Evolutionary conservation across 1,284 basidiomycete species (phyloP), one percentile per base, ranked within the genome.

Genomic region (Phellopilus nigrolimitatus): DNA sequence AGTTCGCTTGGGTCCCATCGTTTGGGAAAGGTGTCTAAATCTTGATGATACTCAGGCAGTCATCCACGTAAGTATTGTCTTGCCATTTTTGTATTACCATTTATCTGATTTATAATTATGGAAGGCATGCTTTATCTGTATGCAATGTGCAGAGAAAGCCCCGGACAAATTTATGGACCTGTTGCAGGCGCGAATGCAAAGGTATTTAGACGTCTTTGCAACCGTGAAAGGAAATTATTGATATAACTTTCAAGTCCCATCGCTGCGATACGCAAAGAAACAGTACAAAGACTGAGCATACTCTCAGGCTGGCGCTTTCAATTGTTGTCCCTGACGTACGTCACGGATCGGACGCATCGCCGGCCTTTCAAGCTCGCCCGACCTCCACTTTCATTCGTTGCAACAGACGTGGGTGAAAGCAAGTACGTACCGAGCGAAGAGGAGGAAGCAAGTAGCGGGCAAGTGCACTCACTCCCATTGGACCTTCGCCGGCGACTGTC

Each of bases 141-240:
- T 87, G 82, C 82, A 84, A 65, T 79, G 78, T 57, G 82, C 82
- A 0, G 85, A 88, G 63, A 85, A 78, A 63, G 68, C 66, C 0
- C 69, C 78, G 0, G 53, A 66, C 22, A 72, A 77, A 15, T 67
- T 82, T 34, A 54, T 74, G 8, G 65, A 68, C 1, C 56, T 38
- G 68, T 62, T 41, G 17, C 48, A 37, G 34, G 30, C 31, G 27
- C 31, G 43, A 24, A 21, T 47, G 17, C 28, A 42, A 46, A 41
- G 46, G 41, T 54, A 34, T 25, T 24, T 39, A 15, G 31, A 10
- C 25, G 28, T 46, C 44, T 19, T 37, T 13, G 25, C n/a, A n/a
- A n/a, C n/a, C n/a, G n/a, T n/a, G n/a, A n/a, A n/a, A n/a, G n/a
- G 21, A 45, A 27, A 30, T 31, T 30, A 28, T 43, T 7, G 41